Evolutionary conservation across 169 alveolate species (phyloP).

Genomic region (Eimeria zaria): DNA sequence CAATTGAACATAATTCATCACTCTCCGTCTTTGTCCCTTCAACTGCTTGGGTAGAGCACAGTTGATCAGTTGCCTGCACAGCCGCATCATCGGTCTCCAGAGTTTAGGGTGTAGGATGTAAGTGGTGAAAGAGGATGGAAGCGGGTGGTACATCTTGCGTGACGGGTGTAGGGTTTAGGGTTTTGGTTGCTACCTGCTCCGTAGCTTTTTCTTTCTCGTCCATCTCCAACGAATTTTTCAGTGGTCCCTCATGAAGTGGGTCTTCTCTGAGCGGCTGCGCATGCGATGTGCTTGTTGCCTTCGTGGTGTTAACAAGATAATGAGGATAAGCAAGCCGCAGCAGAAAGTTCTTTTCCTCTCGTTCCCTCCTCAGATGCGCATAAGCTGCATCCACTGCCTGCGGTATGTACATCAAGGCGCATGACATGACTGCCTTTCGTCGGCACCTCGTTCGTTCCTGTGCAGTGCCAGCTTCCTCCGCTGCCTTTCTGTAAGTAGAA

Average conservation of each 20-base stretch:
- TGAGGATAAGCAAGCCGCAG: conserved; percentile 6
- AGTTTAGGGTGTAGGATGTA: too few species aligned
- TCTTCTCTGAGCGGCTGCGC: conserved; percentile 13
- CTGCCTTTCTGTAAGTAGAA: neutral
- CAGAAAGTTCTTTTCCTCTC: conserved; percentile 8
- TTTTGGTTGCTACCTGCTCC: neutral
- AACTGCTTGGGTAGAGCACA: conserved; percentile 30
- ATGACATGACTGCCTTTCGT: neutral
- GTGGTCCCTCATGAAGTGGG: neutral
- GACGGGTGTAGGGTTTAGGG: neutral
- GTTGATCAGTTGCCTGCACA: conserved; percentile 13
- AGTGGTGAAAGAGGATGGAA: too few species aligned
- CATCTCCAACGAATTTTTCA: neutral
- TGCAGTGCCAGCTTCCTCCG: neutral
- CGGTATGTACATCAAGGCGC: neutral
- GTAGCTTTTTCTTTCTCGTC: neutral
- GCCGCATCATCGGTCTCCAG: neutral
- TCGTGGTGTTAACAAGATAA: neutral
- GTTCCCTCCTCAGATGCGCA: conserved; percentile 12
- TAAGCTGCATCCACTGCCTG: conserved; percentile 49
- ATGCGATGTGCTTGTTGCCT: neutral
- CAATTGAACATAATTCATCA: conserved; percentile 52
- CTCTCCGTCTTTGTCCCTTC: conserved; percentile 35
- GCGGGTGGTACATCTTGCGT: neutral
- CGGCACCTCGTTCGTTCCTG: neutral